phyloP scores from a whole-genome alignment of 2,329 filamentous ascomycete species.

The Colletotrichum sojae region DNA sequence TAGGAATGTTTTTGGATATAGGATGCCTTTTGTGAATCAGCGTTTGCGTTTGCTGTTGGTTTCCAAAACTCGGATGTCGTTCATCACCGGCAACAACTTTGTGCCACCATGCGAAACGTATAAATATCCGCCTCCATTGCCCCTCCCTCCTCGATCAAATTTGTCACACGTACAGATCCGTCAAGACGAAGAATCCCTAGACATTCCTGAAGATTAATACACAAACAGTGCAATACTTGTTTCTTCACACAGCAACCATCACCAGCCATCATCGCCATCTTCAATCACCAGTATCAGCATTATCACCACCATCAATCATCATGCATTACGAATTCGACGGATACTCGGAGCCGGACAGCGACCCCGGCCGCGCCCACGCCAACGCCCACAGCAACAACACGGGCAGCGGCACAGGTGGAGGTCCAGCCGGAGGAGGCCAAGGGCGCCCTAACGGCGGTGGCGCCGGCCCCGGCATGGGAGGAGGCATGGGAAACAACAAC shows the following conservation, averaged over 20 bases:
- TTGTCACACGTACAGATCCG: too few relatives aligned
- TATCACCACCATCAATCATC: neutral
- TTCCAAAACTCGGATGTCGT: neutral
- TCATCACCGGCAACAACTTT: neutral
- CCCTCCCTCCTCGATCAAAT: too few relatives aligned
- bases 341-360: slow-evolving; percentile 29
- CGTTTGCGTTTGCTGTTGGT: fast-evolving
- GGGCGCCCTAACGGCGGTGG: neutral
- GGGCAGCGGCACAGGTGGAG: neutral
- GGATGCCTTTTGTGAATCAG: neutral
- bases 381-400: neutral
- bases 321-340: slow-evolving; percentile 35
- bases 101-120: slow-evolving; percentile 6
- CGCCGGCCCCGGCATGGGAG: neutral
- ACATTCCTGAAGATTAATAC: too few relatives aligned
- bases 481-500: neutral
- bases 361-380: slow-evolving; percentile 5
- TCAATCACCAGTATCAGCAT: too few relatives aligned
- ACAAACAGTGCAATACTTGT: too few relatives aligned
- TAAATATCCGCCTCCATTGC: neutral
- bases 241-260: too few relatives aligned
- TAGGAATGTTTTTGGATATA: neutral
- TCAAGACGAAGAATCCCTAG: too few relatives aligned
- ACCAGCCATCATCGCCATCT: neutral
- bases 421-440: neutral